phyloP scores from a whole-genome alignment of 352 stramenopile species.

The Phytophthora meadii region DNA sequence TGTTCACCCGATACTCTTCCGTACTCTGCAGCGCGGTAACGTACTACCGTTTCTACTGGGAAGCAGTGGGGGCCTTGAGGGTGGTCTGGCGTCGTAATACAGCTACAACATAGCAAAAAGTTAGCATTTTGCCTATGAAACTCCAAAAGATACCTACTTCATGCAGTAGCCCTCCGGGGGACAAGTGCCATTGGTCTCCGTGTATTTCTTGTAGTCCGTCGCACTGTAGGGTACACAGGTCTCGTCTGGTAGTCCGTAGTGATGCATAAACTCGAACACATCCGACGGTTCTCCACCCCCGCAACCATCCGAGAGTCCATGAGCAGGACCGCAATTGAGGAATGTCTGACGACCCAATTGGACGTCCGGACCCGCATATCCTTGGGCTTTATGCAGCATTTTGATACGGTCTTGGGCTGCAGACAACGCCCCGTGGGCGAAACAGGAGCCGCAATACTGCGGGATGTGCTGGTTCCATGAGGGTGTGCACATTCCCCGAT shows the following conservation, averaged over 20 bases:
- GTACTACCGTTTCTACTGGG: slow-evolving; percentile 79
- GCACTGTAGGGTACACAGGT: slow-evolving; percentile 86
- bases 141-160: slow-evolving; percentile 58
- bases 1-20: slow-evolving; percentile 69
- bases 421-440: slow-evolving; percentile 76
- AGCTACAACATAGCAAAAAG: slow-evolving; percentile 42
- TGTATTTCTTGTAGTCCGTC: slow-evolving; percentile 82
- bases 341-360: slow-evolving; percentile 85
- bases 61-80: slow-evolving; percentile 59
- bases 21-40: slow-evolving; percentile 79
- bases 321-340: slow-evolving; percentile 79
- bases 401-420: slow-evolving; percentile 85
- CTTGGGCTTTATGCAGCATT: slow-evolving; percentile 70
- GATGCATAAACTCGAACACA: slow-evolving; percentile 85
- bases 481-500: slow-evolving; percentile 76
- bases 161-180: slow-evolving; percentile 83
- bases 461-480: slow-evolving; percentile 89
- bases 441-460: slow-evolving; percentile 90
- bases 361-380: slow-evolving; percentile 68
- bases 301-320: slow-evolving; percentile 70
- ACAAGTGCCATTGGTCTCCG: slow-evolving; percentile 69
- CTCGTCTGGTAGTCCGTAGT: slow-evolving; percentile 79
- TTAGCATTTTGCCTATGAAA: not conserved
- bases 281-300: slow-evolving; percentile 74
- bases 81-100: slow-evolving; percentile 75